Conservation (phyloP, 139 green algal genomes). For the Microglena sp. region DNA sequence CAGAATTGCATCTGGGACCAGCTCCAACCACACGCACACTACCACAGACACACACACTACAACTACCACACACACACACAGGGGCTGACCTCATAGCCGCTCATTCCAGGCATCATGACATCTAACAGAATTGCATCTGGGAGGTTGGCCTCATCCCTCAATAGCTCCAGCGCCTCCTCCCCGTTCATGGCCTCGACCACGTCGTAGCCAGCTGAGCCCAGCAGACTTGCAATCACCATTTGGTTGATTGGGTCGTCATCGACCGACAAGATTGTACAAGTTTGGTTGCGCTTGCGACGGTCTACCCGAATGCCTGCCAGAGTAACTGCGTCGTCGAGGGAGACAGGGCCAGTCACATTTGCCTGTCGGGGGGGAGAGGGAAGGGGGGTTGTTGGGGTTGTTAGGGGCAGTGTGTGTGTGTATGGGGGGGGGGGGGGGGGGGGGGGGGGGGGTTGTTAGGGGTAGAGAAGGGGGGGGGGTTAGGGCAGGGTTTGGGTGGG, state of each 20-base stretch:
- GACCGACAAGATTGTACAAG: too few species aligned
- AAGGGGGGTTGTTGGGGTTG: too few species aligned
- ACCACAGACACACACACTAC: neutral
- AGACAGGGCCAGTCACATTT: too few species aligned
- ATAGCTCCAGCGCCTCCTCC: slow-evolving; percentile 28
- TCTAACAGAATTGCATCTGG: slow-evolving; percentile 58
- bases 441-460: too few species aligned
- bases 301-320: too few species aligned
- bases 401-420: too few species aligned
- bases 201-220: slow-evolving; percentile 33
- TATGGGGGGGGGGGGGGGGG: too few species aligned
- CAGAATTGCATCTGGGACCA: slow-evolving; percentile 47
- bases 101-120: slow-evolving; percentile 71
- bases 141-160: slow-evolving; percentile 13
- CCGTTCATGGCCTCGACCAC: slow-evolving; percentile 37
- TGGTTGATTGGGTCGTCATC: slow-evolving; percentile 23
- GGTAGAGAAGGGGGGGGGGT: too few species aligned
- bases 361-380: too few species aligned
- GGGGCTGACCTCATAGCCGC: slow-evolving; percentile 41
- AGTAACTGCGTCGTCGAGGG: too few species aligned
- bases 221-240: slow-evolving; percentile 33
- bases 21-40: neutral
- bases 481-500: too few species aligned
- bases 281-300: too few species aligned
- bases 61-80: neutral